Evolutionary conservation across 352 stramenopile species (phyloP).

Genomic region (Globisporangium mamillatum): DNA sequence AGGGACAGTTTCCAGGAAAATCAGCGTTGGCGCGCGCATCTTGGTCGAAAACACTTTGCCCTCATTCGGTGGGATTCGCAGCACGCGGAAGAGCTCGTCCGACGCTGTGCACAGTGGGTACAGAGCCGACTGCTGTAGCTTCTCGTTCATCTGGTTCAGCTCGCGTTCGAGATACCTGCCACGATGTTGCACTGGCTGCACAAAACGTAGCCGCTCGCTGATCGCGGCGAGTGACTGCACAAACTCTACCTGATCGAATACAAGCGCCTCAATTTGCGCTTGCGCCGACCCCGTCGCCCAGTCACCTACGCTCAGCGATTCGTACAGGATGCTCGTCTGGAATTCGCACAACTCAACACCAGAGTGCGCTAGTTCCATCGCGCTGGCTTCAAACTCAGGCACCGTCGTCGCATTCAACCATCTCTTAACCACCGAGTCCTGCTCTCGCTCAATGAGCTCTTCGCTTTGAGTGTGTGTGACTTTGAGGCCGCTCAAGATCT

Average conservation of each 20-base stretch:
- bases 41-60: constrained; percentile 86
- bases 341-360: constrained; percentile 64
- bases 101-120: constrained; percentile 73
- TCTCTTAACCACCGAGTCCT: constrained; percentile 48
- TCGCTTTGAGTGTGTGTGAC: constrained; percentile 34
- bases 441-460: constrained; percentile 43
- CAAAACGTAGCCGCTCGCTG: constrained; percentile 61
- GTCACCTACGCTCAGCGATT: constrained; percentile 41
- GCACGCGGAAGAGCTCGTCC: constrained; percentile 68
- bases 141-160: constrained; percentile 50
- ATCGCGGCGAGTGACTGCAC: constrained; percentile 71
- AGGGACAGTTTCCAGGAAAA: constrained; percentile 71
- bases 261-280: constrained; percentile 47
- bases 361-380: constrained; percentile 37
- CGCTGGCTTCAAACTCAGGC: constrained; percentile 49
- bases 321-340: constrained; percentile 70
- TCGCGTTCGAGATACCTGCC: constrained; percentile 44
- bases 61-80: constrained; percentile 69
- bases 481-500: constrained; percentile 44
- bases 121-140: constrained; percentile 54
- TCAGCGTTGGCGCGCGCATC: constrained; percentile 74
- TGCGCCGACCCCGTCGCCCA: constrained; percentile 8
- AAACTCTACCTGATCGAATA: constrained; percentile 74
- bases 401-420: constrained; percentile 59
- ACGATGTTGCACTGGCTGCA: constrained; percentile 56